A percentile compares a stretch with the other conserved stretches of the same genome.
Evolutionary conservation across 257 asterid species (phyloP).

Genomic region (Verbena officinalis): DNA sequence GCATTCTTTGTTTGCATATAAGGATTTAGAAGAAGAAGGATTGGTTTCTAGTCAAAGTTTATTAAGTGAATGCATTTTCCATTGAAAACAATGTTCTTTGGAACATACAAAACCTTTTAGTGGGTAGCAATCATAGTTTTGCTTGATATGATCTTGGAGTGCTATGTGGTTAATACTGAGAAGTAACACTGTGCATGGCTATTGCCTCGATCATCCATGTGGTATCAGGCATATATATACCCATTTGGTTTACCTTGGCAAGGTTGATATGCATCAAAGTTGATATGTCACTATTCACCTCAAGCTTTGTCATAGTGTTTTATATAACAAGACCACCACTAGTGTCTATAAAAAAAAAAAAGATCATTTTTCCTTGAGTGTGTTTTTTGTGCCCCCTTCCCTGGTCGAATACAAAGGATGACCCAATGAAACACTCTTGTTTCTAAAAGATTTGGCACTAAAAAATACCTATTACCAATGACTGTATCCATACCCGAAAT

Average conservation of each 20-base stretch:
- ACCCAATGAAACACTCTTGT: not conserved
- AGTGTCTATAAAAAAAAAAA: not conserved
- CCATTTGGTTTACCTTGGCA: not conserved
- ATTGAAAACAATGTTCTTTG: not conserved
- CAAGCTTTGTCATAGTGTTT: constrained; percentile 2
- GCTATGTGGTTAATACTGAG: not conserved
- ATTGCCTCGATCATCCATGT: constrained; percentile 1
- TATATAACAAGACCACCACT: not conserved
- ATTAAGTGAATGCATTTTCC: no score
- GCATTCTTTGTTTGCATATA: not conserved
- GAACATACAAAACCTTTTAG: not conserved
- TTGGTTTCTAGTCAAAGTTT: not conserved
- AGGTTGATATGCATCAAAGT: not conserved
- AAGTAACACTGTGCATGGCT: not conserved
- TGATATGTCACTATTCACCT: not conserved
- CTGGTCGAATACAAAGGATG: not conserved
- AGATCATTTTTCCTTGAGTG: not conserved
- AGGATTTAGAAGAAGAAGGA: not conserved
- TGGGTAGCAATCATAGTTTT: constrained; percentile 5
- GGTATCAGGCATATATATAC: not conserved
- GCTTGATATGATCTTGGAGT: not conserved
- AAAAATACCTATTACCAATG: not conserved
- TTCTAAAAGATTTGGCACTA: not conserved
- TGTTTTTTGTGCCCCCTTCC: not conserved
- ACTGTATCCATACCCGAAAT: not conserved